phyloP scores from a whole-genome alignment of 2,329 filamentous ascomycete genomes.

The Cladophialophora exuberans region DNA sequence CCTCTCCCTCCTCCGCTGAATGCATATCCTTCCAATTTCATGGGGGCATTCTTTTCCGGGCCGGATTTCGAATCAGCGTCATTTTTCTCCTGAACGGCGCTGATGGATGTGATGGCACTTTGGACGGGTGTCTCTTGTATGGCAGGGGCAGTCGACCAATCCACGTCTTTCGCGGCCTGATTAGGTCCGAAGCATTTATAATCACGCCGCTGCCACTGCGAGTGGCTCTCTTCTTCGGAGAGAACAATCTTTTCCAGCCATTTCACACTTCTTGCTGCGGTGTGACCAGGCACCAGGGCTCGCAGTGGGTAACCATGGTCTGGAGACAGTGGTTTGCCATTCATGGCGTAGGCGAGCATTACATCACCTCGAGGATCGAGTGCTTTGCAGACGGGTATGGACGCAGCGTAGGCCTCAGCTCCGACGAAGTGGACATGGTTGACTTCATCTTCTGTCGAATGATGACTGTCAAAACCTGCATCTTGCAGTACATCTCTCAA shows the following conservation, averaged over 20 bases:
- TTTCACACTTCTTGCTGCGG: slow-evolving; percentile 67
- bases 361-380: slow-evolving; percentile 66
- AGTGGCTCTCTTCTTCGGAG: slow-evolving; percentile 67
- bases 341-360: slow-evolving; percentile 67
- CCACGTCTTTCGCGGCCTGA: slow-evolving; percentile 54
- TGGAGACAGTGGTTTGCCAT: slow-evolving; percentile 62
- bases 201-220: slow-evolving; percentile 68
- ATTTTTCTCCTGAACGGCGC: too few relatives aligned
- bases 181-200: slow-evolving; percentile 72
- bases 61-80: too few relatives aligned
- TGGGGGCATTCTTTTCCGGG: slow-evolving; percentile 32
- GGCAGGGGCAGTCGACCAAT: slow-evolving; percentile 65
- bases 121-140: slow-evolving; percentile 73
- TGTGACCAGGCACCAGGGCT: slow-evolving; percentile 65
- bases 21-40: slow-evolving; percentile 62
- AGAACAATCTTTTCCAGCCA: slow-evolving; percentile 69
- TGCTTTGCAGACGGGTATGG: slow-evolving; percentile 62
- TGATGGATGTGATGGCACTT: slow-evolving; percentile 61
- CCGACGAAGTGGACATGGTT: slow-evolving; percentile 63
- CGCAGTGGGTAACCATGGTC: slow-evolving; percentile 70
- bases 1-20: slow-evolving; percentile 69
- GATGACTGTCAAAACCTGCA: slow-evolving; percentile 53
- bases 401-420: slow-evolving; percentile 62
- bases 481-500: slow-evolving; percentile 61
- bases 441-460: slow-evolving; percentile 38